Base-by-base conservation (phyloP, 169 alveolate genomes). In the Eimeria falciformis region DNA sequence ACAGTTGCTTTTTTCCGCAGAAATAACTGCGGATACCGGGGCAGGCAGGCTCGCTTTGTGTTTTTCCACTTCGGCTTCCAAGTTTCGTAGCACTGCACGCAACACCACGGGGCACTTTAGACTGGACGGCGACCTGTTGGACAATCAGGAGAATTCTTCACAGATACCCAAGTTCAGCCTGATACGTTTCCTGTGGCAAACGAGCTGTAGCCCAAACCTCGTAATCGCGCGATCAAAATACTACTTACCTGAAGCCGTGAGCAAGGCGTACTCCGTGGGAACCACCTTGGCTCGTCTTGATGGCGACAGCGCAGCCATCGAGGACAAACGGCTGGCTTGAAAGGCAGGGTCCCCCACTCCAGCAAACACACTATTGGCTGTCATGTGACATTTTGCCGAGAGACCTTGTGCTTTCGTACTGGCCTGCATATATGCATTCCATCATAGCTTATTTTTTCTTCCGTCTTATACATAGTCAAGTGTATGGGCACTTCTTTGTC, bases 261-360 rank as follows among this genome's bases (percentile, higher is more conserved):
- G 25, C 40, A 27, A 55, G 5, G 89, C 89, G n/a, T 79, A 79
- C 50, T 79, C 89, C 3, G 53, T 33, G 56, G 89, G 21, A 50
- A 79, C 89, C 50, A 73, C 89, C 55, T 79, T 79, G 33, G 89
- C 89, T 21, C 89, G 73, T 40, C 89, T 56, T 29, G 89, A 79
- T 14, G 89, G 75, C 14, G 89, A 47, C 89, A 53, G 89, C 17
- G 89, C 89, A 21, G 89, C 89, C 89, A 79, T 79, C 21, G 89
- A 79, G 3, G 89, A 69, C 73, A 79, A 45, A 40, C 89, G 89
- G 18, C 75, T 50, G 50, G 89, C 89, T 25, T 53, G 66, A 43
- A 79, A 79, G 6, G 89, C 89, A 45, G 73, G 75, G 17, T 79
- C 75, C 25, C 68, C 68, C 56, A 40, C 23, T 53, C 75, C 73